phyloP scores from a whole-genome alignment of 805 yeast genomes.

The Jamesozyma gamospora region DNA sequence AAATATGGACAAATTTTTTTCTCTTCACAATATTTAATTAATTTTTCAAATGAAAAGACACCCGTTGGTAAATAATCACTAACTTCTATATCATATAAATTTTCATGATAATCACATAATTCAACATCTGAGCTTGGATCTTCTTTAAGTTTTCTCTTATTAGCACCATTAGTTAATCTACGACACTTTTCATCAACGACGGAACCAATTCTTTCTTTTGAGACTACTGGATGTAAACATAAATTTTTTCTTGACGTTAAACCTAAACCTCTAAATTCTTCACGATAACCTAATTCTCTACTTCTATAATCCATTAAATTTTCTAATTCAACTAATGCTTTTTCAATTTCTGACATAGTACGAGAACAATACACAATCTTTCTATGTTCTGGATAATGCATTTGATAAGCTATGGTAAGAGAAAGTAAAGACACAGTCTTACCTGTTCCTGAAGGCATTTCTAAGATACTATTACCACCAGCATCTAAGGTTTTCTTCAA shows the following conservation, averaged over 20 bases:
- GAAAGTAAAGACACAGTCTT: conserved; percentile 89
- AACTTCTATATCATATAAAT: conserved; percentile 75
- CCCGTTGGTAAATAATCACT: conserved; percentile 86
- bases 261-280: conserved; percentile 90
- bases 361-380: conserved; percentile 97
- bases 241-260: conserved; percentile 88
- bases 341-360: conserved; percentile 98
- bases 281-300: conserved; percentile 72
- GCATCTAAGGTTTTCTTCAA: conserved; percentile 88
- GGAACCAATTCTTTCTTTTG: conserved; percentile 80
- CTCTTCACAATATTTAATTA: conserved; percentile 65
- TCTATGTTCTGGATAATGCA: conserved; percentile 82
- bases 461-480: conserved; percentile 92
- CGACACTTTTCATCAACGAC: conserved; percentile 96
- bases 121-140: conserved; percentile 47
- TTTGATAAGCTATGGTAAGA: conserved; percentile 88
- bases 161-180: conserved; percentile 84
- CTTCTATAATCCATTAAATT: conserved; percentile 80
- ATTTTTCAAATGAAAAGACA: conserved; percentile 84
- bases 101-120: conserved; percentile 86
- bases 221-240: conserved; percentile 81
- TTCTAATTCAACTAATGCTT: conserved; percentile 85
- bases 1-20: conserved; percentile 90
- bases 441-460: conserved; percentile 99
- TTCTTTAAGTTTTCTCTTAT: conserved; percentile 54